phyloP scores from a whole-genome alignment of 192 early-diverging fungal species.

The Gaertneriomyces semiglobifer region DNA sequence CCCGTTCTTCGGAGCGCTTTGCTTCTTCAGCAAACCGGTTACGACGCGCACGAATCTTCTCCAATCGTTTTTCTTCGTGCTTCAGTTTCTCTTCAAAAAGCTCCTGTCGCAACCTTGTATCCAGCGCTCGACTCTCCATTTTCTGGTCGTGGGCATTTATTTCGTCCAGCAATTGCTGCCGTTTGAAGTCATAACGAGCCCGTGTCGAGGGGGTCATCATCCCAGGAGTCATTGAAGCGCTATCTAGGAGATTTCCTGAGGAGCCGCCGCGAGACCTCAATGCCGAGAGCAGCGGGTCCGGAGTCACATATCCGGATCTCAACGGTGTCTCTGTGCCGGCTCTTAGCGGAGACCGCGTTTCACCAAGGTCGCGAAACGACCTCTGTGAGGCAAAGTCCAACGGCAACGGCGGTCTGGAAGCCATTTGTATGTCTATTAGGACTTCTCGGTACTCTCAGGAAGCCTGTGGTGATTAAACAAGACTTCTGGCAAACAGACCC shows the following conservation, averaged over 20 bases:
- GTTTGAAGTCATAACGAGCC: conserved; percentile 14
- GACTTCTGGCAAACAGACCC: too few relatives aligned
- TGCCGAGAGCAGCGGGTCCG: conserved; percentile 15
- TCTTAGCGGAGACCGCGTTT: too few relatives aligned
- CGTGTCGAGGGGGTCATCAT: conserved; percentile 19
- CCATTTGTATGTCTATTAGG: too few relatives aligned
- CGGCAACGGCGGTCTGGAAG: too few relatives aligned
- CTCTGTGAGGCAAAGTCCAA: too few relatives aligned
- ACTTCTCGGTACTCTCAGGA: too few relatives aligned
- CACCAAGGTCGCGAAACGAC: too few relatives aligned
- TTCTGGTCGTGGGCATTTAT: conserved; percentile 18
- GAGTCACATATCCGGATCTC: background rate
- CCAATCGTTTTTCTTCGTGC: conserved; percentile 22
- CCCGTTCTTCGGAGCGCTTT: background rate
- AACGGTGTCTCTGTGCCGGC: background rate
- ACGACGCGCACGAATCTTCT: conserved; percentile 10
- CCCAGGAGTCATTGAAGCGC: conserved; percentile 9
- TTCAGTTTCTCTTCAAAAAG: conserved; percentile 5
- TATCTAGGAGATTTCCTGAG: background rate
- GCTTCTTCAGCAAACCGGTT: background rate
- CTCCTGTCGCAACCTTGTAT: conserved; percentile 16
- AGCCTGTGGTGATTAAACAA: too few relatives aligned
- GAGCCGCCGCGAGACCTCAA: background rate
- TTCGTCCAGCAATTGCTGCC: conserved; percentile 9
- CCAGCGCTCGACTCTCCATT: conserved; percentile 11